Base-by-base conservation (phyloP, 345 rosid genomes). In the Abelmoschus esculentus region DNA sequence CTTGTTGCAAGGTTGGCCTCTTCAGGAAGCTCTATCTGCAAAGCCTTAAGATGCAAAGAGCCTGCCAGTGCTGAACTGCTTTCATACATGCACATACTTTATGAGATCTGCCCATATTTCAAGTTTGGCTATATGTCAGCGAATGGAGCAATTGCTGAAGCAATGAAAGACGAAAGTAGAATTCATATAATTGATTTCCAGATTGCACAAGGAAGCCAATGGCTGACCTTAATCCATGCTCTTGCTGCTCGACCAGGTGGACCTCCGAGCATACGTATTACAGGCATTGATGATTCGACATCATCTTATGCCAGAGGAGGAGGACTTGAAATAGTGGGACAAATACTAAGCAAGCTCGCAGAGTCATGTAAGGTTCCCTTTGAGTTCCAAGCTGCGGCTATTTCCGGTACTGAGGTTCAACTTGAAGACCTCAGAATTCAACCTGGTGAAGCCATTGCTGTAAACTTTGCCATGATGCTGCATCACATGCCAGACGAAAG, bases 401-500 rank as follows among this genome's bases (percentile, higher is more conserved):
- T 88, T 36, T 79, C 93, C 7, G 84, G 86, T 58, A 61, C 90
- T 3, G 88, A 89, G 63, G 83, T 95, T 7, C 86, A 85, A 72
- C 70, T 85, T 6, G 89, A 82, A 70, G 75, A 86, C 78, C 96
- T 95, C 9, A 86, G 70, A 31, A 77, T 91, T 72, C 81, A 80
- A 72, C 83, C 83, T 0, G 93, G 90, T 14, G 99, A 95, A 75
- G 96, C 96, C 0, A 60, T 91, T 1, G 99, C 91, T 0, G 90
- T 86, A 54, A 95, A 95, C 78, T 91, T 95, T 71, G 86, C 96
- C 28, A 61, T 95, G 29, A 67, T 80, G 69, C 91, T 95, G 70
- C 99, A 91, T 72, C 99, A 95, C 85, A 78, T 95, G 86, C 96
- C 96, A 5, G 99, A 95, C 46, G 99, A 91, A 82, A 85, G 96